Evolutionary conservation across 306 rosid genomes (phyloP).

Genomic region (Quercus rubra): DNA sequence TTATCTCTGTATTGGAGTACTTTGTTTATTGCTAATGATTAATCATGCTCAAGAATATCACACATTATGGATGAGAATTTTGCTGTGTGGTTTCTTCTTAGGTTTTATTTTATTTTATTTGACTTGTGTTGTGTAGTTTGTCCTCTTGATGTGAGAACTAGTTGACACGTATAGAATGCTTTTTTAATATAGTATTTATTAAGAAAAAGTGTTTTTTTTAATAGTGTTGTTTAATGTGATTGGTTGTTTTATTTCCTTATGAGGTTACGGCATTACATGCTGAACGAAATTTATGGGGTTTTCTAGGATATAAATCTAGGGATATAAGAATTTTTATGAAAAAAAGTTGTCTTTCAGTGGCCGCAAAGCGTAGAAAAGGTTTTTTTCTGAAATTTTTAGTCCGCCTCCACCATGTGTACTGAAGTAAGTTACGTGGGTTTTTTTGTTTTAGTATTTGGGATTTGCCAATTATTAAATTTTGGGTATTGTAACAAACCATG

Average conservation of each 20-base stretch:
- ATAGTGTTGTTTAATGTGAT: neutral
- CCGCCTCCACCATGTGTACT: neutral
- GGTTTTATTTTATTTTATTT: neutral
- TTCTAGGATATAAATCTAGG: neutral
- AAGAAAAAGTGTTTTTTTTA: too few species aligned
- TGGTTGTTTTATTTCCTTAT: neutral
- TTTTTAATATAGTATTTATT: neutral
- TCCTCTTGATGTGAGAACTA: neutral
- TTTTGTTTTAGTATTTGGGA: too few species aligned
- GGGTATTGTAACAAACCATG: too few species aligned
- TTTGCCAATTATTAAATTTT: too few species aligned
- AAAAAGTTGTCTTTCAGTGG: neutral
- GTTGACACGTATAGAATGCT: neutral
- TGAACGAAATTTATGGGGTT: neutral
- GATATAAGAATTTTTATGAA: neutral
- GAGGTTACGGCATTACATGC: neutral
- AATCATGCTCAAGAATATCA: neutral
- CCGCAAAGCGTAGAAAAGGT: neutral
- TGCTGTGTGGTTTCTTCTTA: neutral
- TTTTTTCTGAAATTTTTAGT: neutral
- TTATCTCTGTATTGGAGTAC: neutral
- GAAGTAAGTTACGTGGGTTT: too few species aligned
- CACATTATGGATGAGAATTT: neutral
- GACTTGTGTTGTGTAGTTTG: neutral
- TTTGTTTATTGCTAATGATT: neutral